Conservation (phyloP, 139 green algal genomes). For the Tetradesmus lagerheimii region DNA sequence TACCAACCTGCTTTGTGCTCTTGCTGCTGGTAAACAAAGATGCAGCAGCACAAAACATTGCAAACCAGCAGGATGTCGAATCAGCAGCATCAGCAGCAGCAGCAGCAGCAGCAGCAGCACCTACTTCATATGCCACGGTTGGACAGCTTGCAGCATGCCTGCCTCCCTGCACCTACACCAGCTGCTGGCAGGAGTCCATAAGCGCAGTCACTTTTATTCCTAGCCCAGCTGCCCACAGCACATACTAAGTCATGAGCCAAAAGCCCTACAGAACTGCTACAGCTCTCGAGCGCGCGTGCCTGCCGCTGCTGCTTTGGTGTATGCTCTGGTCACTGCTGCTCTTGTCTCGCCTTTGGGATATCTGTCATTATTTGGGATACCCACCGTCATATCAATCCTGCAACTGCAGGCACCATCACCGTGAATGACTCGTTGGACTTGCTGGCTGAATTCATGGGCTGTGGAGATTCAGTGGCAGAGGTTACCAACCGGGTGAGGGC, state of each 20-base stretch:
- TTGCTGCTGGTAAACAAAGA: background rate
- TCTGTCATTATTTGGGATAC: no score
- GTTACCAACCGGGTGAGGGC: constrained; percentile 64
- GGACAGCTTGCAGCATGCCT: background rate
- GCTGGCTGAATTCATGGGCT: constrained; percentile 79
- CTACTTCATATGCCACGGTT: background rate
- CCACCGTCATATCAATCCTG: no score
- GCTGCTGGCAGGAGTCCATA: background rate
- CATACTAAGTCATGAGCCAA: no score
- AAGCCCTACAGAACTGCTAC: no score
- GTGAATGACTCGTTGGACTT: constrained; percentile 77
- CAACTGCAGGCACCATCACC: constrained; percentile 67
- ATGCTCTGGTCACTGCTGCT: no score
- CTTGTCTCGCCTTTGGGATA: no score
- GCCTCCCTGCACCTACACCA: background rate
- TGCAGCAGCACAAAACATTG: no score
- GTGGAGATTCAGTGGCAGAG: constrained; percentile 62
- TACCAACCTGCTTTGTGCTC: background rate
- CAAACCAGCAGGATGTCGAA: no score
- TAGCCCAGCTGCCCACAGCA: no score
- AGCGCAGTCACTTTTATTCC: no score
- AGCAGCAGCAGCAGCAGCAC: background rate
- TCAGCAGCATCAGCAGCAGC: background rate
- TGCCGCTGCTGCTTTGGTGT: no score
- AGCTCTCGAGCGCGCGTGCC: no score